Percentiles rank a stretch among this genome's conserved stretches.
Conservation (phyloP, 192 early-diverging fungal genomes). For the Gonapodya prolifera region DNA sequence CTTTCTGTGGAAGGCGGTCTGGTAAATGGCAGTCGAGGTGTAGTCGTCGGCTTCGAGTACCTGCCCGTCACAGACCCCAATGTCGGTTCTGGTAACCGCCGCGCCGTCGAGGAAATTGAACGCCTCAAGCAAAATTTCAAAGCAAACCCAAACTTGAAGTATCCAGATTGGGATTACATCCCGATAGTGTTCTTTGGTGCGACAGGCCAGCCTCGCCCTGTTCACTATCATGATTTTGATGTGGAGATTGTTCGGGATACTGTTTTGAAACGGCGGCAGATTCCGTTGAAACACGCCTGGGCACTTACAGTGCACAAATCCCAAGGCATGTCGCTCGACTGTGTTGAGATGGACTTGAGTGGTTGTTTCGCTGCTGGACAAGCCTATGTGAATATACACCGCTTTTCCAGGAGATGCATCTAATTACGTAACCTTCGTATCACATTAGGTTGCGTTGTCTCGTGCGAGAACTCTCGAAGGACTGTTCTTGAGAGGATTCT, state of each 20-base stretch:
- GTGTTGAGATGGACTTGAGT: not conserved
- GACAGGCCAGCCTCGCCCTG: not conserved
- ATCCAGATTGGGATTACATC: not conserved
- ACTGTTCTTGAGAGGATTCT: not conserved
- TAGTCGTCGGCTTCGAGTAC: constrained; percentile 2
- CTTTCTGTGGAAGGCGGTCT: not conserved
- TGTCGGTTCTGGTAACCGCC: not conserved
- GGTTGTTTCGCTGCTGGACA: not conserved
- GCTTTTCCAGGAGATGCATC: too few species aligned
- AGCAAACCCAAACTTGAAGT: not conserved
- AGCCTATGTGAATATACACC: constrained; percentile 1
- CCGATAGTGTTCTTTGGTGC: not conserved
- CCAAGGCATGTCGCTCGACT: constrained; percentile 5
- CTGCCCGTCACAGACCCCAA: not conserved
- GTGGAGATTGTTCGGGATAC: not conserved
- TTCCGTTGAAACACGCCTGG: not conserved
- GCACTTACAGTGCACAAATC: not conserved
- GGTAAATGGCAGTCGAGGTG: not conserved
- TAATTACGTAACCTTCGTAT: too few species aligned
- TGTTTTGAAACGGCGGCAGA: not conserved
- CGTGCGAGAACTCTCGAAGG: not conserved
- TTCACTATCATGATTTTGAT: not conserved
- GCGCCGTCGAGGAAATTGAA: not conserved
- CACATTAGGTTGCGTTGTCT: not conserved
- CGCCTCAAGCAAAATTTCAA: not conserved